Evolutionary conservation across 164 flowering plant genomes (phyloP), one percentile per base, ranked within the genome.

Genomic region (Chloranthus sessilifolius): DNA sequence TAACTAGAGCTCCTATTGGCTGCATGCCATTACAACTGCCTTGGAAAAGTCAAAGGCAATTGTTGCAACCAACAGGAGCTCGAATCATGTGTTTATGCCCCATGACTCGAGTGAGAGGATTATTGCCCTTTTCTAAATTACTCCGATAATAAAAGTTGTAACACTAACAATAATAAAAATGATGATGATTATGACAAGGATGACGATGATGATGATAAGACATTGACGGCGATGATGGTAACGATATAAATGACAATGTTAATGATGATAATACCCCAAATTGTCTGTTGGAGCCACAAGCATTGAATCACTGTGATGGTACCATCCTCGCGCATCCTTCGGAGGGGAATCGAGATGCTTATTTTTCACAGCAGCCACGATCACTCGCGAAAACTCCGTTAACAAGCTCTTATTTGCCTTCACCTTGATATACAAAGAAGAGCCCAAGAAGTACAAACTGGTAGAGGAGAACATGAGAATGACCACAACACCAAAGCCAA

Each of bases 391-490:
- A 37, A 75, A 61, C 26, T 73, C 67, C 14, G 67, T 58, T 4
- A 82, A 37, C 56, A 74, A 41, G 59, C 81, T 79, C 56, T 59
- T 61, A 25, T 61, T 30, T 2, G 78, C 53, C 39, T 70, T 60
- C 19, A 58, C 48, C 33, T 68, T 77, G 36, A 75, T 41, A 56
- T 75, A 79, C 3, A 64, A 43, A 0, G 68, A 47, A 49, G 73
- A 70, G 14, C 77, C 89, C 21, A 77, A 0, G 2, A 75, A 40
- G 69, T 79, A 82, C 21, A 69, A 0, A 11, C 63, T 15, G 17
- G 70, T 23, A 1, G 85, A 67, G 7, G 66, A 20, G 4, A 75
- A 24, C 51, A 63, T 69, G 1, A 54, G 59, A 3, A 43, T 55
- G 1, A 47, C 26, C 24, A 71, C 61, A 1, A 78, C 9, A 1